Evolutionary conservation across 805 yeast genomes (phyloP).

Genomic region (Teunomyces cretensis): DNA sequence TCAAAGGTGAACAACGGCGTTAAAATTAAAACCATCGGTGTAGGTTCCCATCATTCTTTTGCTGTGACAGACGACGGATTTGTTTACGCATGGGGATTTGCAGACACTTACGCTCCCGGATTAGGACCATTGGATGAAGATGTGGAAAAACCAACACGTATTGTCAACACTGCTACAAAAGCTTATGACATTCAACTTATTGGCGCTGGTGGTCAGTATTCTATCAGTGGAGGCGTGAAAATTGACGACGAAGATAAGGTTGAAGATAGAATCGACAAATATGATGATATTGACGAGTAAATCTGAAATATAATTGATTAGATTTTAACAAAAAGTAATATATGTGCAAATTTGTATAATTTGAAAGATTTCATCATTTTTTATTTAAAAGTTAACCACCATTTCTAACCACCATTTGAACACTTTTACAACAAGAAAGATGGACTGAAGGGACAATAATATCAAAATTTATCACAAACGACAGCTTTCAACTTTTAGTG

Average conservation of each 20-base stretch:
- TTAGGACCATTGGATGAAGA: conserved; percentile 90
- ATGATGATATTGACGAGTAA: conserved; percentile 49
- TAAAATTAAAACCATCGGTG: conserved; percentile 51
- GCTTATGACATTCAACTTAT: conserved; percentile 65
- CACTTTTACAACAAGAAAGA: no score
- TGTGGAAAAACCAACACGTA: conserved; percentile 82
- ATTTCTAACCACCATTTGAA: no score
- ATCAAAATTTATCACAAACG: no score
- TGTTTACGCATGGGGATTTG: conserved; percentile 96
- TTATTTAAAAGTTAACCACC: no score
- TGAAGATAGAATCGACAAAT: conserved; percentile 50
- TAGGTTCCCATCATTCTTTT: conserved; percentile 90
- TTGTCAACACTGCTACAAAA: conserved; percentile 91
- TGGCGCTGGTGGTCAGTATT: conserved; percentile 97
- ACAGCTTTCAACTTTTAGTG: no score
- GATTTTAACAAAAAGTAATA: neutral
- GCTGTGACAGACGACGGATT: conserved; percentile 84
- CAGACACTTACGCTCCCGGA: conserved; percentile 95
- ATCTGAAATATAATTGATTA: neutral
- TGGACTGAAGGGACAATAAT: no score
- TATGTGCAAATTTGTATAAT: neutral
- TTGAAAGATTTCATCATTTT: neutral
- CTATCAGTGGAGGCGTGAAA: conserved; percentile 80
- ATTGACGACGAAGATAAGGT: conserved; percentile 51
- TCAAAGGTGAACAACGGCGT: conserved; percentile 27